Base-by-base conservation (phyloP, 2,329 filamentous ascomycete genomes). In the Colletotrichum cuscutae region DNA sequence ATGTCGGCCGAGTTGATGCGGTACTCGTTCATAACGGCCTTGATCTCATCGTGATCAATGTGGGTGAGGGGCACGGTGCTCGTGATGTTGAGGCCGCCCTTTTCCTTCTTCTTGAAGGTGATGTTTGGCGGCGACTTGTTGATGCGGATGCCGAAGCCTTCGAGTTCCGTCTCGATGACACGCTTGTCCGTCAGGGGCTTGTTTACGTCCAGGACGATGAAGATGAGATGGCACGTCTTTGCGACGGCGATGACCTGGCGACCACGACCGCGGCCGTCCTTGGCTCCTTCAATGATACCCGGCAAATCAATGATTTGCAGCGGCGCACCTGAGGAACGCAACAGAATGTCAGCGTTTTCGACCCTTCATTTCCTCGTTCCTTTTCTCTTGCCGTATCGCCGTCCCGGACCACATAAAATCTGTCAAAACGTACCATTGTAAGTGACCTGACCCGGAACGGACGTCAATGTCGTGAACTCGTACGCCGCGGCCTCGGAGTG, bases 51-150 rank as follows among this genome's bases (percentile, higher is more conserved):
- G 77, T 95, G 89, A 82, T 97, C 94, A 79, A 99, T 98, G 84
- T 99, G 95, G 28, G 93, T 93, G 77, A 99, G 87, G 5, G 95
- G 95, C 57, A 97, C 93, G 2, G 97, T 99, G 84, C 91, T 97
- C n/a, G 95, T 98, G 80, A 99, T 97, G 80, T 94, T 95, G 80
- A 99, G 91, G 46, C 97, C 97, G 77, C 97, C 97, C 86, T 98
- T 98, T 84, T 99, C 97, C 88, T 99, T 99, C 89, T 99, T 99
- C 86, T 93, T 97, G 88, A 98, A 98, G n/a, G 97, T 94, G 79
- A 99, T 99, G 82, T 99, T 99, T 53, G 97, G 97, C 30, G 97
- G 97, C 78, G 91, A 86, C 87, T 98, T 99, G 88, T 99, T 99
- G 87, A 98, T 96, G 69, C 97, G 91, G 81, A 99, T 98, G 42